Conservation (phyloP, 2,329 filamentous ascomycete species). For the Chrysoporthe cubensis region DNA sequence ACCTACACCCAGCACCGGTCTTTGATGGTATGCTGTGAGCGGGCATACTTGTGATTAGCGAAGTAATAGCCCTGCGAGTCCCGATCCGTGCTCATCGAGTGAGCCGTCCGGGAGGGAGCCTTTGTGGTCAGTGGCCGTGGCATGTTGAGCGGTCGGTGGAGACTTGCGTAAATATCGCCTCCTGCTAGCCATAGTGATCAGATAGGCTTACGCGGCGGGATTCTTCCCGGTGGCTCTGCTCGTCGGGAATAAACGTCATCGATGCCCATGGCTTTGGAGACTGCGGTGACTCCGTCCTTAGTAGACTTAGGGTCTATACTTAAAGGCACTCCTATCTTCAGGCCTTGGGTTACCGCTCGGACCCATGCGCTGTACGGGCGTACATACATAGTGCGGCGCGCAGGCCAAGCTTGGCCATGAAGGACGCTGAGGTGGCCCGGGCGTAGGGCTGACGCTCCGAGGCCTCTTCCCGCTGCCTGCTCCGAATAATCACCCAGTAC, state of each 20-base stretch:
- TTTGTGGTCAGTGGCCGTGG: no score
- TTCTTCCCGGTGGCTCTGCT: background rate
- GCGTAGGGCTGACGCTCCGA: background rate
- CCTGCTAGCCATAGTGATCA: background rate
- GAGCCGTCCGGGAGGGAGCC: no score
- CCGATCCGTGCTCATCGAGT: background rate
- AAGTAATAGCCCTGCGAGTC: background rate
- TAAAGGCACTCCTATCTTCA: no score
- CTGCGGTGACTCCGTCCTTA: background rate
- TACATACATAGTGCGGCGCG: no score
- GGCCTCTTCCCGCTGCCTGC: background rate
- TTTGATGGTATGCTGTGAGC: no score
- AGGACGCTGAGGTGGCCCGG: background rate
- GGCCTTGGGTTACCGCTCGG: background rate
- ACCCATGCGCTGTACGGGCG: background rate
- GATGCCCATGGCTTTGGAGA: background rate
- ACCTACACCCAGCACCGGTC: background rate
- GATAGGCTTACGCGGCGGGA: background rate
- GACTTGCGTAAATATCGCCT: background rate
- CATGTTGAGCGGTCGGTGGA: background rate
- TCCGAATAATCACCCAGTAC: no score
- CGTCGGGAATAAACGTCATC: background rate
- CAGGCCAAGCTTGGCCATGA: background rate
- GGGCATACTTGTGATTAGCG: no score
- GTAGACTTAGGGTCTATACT: no score